Evolutionary conservation across 768 basidiomycete genomes (phyloP).

Genomic region (Suillus luteus): DNA sequence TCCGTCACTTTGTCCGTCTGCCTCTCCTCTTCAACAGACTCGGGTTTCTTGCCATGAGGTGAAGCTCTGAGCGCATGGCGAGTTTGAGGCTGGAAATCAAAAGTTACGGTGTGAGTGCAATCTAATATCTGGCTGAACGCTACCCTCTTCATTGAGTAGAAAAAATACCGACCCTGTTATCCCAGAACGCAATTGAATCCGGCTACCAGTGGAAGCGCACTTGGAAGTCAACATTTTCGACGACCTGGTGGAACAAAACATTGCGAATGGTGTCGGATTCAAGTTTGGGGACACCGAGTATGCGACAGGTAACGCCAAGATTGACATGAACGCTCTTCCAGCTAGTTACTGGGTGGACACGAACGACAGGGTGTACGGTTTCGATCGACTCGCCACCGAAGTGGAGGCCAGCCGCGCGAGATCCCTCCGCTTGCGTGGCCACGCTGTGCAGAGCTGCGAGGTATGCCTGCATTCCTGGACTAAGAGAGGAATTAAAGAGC

Average conservation of each 20-base stretch:
- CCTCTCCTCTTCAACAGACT: slow-evolving; percentile 67
- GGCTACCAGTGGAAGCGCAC: slow-evolving; percentile 78
- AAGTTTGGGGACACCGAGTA: slow-evolving; percentile 76
- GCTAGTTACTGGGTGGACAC: slow-evolving; percentile 82
- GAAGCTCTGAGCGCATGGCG: slow-evolving; percentile 82
- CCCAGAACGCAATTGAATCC: slow-evolving; percentile 84
- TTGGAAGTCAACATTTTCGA: slow-evolving; percentile 70
- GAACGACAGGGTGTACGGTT: slow-evolving; percentile 76
- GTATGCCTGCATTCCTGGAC: slow-evolving; percentile 72
- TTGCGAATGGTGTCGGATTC: slow-evolving; percentile 75
- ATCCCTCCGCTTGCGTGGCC: slow-evolving; percentile 74
- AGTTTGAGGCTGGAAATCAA: slow-evolving; percentile 78
- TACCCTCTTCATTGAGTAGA: neutral
- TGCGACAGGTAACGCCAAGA: slow-evolving; percentile 78
- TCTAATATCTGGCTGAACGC: slow-evolving; percentile 36
- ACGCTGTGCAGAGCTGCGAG: slow-evolving; percentile 76
- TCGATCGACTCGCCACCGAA: slow-evolving; percentile 72
- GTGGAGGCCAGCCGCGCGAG: slow-evolving; percentile 65
- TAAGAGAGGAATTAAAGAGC: slow-evolving; percentile 82
- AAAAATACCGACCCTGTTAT: slow-evolving; percentile 57
- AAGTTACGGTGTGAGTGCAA: slow-evolving; percentile 78
- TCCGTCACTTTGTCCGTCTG: slow-evolving; percentile 66
- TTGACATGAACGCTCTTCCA: slow-evolving; percentile 87
- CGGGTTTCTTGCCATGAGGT: slow-evolving; percentile 77
- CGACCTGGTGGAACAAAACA: slow-evolving; percentile 73